These are phyloP conservation scores for Craspedostauros australis DNA, from an alignment of 108 stramenopile genomes.

Conservation along the genomic window DNA sequence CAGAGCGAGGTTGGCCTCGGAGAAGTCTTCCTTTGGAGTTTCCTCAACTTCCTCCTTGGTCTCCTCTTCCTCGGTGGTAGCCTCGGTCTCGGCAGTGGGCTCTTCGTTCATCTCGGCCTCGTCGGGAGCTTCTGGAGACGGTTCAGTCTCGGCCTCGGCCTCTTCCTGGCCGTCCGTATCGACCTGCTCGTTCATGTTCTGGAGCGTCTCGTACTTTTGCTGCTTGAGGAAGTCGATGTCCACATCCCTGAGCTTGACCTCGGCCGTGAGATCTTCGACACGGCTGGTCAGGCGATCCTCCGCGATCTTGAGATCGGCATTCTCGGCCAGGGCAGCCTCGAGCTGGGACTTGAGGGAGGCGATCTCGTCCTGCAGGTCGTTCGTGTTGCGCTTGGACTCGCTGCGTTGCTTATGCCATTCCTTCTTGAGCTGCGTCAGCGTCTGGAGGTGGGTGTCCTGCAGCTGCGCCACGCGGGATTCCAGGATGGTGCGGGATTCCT, in stretches of 20 bases:
- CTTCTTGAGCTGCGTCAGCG: conserved; percentile 12
- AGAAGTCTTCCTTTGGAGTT: background rate
- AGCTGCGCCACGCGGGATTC: conserved; percentile 19
- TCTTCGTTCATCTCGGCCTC: background rate
- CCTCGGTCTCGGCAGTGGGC: background rate
- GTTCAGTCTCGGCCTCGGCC: background rate
- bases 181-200: too few species aligned
- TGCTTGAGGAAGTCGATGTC: background rate
- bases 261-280: background rate
- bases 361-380: conserved; percentile 7
- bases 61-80: background rate
- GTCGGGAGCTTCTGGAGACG: background rate
- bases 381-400: conserved; percentile 4
- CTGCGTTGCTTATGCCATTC: conserved; percentile 13
- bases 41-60: conserved; percentile 4
- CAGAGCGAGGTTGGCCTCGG: background rate
- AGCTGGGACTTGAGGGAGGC: conserved; percentile 1
- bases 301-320: background rate
- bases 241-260: conserved; percentile 13
- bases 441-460: conserved; percentile 24
- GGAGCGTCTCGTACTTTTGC: background rate
- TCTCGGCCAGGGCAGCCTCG: background rate
- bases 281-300: conserved; percentile 12
- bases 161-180: background rate
- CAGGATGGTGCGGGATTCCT: conserved; percentile 12